These are phyloP conservation scores for Pythium phragmiticola DNA, from an alignment of 352 stramenopile species.

Conservation along the genomic window DNA sequence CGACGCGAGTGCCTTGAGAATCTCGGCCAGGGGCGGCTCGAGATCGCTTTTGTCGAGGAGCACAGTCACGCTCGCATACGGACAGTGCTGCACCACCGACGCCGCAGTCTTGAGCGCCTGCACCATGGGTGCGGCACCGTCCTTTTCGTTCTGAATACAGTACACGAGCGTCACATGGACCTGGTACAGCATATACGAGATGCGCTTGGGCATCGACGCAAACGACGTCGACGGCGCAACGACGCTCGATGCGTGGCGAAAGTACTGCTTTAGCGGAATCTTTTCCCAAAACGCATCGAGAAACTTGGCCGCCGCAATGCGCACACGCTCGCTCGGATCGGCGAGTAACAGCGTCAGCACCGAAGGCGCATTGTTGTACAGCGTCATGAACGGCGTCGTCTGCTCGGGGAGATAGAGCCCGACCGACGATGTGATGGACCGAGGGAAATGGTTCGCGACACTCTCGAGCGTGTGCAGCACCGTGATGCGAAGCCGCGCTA, in stretches of 20 bases:
- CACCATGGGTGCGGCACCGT: conserved; percentile 40
- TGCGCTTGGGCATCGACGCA: conserved; percentile 80
- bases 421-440: conserved; percentile 73
- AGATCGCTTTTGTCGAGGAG: conserved; percentile 54
- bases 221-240: conserved; percentile 67
- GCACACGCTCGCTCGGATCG: conserved; percentile 74
- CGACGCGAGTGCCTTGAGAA: conserved; percentile 65
- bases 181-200: conserved; percentile 84
- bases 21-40: conserved; percentile 51
- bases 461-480: conserved; percentile 71
- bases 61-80: conserved; percentile 59
- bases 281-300: conserved; percentile 83
- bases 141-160: conserved; percentile 78
- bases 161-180: conserved; percentile 82
- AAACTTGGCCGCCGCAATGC: conserved; percentile 72
- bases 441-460: conserved; percentile 66
- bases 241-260: conserved; percentile 49
- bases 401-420: conserved; percentile 82
- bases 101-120: conserved; percentile 76
- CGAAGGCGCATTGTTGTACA: conserved; percentile 74
- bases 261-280: conserved; percentile 81
- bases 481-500: conserved; percentile 69
- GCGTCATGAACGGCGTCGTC: conserved; percentile 77
- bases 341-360: conserved; percentile 76
- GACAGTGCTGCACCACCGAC: conserved; percentile 76